Evolutionary conservation across 805 yeast species (phyloP).

Genomic region (Candida succiphila): DNA sequence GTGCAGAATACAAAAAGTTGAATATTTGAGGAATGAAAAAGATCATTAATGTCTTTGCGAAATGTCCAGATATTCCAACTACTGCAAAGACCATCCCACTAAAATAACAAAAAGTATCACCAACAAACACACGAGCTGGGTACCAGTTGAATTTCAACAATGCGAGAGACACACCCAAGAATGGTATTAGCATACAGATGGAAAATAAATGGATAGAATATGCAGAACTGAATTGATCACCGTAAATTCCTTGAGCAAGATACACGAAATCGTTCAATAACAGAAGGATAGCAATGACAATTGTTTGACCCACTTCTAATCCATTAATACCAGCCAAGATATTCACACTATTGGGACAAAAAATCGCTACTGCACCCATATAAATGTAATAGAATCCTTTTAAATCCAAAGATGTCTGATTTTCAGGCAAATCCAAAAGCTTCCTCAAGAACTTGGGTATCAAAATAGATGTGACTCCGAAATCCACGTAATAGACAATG

Average conservation of each 20-base stretch:
- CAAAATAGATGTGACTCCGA: constrained; percentile 80
- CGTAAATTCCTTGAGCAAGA: constrained; percentile 20
- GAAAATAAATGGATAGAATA: constrained; percentile 78
- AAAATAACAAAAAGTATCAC: constrained; percentile 96
- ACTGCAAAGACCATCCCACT: constrained; percentile 99
- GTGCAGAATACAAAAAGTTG: constrained; percentile 85
- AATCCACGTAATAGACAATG: constrained; percentile 87
- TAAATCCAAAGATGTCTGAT: constrained; percentile 53
- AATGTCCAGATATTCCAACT: constrained; percentile 93
- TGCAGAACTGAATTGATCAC: constrained; percentile 37
- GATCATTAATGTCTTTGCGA: constrained; percentile 81
- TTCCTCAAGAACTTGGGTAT: constrained; percentile 60
- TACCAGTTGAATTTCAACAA: constrained; percentile 75
- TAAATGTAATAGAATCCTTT: constrained; percentile 75
- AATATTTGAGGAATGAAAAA: constrained; percentile 86
- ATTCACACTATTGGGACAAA: constrained; percentile 93
- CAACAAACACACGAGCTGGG: constrained; percentile 92
- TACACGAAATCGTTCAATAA: constrained; percentile 73
- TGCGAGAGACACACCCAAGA: constrained; percentile 75
- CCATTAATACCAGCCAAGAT: constrained; percentile 96
- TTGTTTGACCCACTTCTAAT: constrained; percentile 89
- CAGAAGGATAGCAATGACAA: constrained; percentile 63
- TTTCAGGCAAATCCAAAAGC: constrained; percentile 24
- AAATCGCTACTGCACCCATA: constrained; percentile 87
- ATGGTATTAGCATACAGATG: constrained; percentile 71